Conservation (phyloP, 1,284 basidiomycete species). For the Austroboletus niveus region DNA sequence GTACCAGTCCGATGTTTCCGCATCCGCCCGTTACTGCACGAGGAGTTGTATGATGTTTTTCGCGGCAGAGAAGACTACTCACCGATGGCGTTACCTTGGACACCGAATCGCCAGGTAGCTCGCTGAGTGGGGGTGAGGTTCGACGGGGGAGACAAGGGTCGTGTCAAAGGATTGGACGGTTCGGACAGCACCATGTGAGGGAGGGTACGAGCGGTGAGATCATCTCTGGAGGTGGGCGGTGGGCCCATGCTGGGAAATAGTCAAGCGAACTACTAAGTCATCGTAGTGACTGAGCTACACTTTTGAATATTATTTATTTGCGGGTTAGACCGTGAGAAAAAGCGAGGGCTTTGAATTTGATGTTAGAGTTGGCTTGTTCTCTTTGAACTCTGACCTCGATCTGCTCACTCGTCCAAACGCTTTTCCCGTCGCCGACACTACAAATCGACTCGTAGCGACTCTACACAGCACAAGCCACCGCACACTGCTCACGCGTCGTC, state of each 20-base stretch:
- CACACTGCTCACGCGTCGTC: slow-evolving; percentile 17
- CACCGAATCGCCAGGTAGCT: slow-evolving; percentile 35
- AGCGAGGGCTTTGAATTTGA: slow-evolving; percentile 26
- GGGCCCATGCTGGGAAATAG: not conserved
- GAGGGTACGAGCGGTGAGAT: slow-evolving; percentile 8
- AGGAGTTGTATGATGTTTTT: not conserved
- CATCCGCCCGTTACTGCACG: slow-evolving; percentile 42
- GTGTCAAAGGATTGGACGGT: slow-evolving; percentile 37
- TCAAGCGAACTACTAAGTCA: no score
- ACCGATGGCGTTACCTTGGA: slow-evolving; percentile 43
- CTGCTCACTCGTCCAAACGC: slow-evolving; percentile 14
- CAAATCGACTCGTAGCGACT: slow-evolving; percentile 7
- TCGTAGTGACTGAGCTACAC: slow-evolving; percentile 1
- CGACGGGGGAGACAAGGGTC: slow-evolving; percentile 13
- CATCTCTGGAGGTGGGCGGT: slow-evolving; percentile 16
- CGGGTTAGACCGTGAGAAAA: slow-evolving; percentile 25
- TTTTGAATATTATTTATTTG: no score
- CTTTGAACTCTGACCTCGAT: slow-evolving; percentile 33
- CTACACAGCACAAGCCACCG: slow-evolving; percentile 6
- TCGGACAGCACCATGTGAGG: slow-evolving; percentile 35
- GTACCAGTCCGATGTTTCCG: slow-evolving; percentile 37
- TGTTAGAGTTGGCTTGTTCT: slow-evolving; percentile 12
- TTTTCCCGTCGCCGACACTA: slow-evolving; percentile 12
- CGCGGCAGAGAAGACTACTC: slow-evolving; percentile 2
- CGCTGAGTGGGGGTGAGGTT: slow-evolving; percentile 26